Base-by-base conservation (phyloP, 2,329 filamentous ascomycete genomes). In the Calonectria leucothoes region DNA sequence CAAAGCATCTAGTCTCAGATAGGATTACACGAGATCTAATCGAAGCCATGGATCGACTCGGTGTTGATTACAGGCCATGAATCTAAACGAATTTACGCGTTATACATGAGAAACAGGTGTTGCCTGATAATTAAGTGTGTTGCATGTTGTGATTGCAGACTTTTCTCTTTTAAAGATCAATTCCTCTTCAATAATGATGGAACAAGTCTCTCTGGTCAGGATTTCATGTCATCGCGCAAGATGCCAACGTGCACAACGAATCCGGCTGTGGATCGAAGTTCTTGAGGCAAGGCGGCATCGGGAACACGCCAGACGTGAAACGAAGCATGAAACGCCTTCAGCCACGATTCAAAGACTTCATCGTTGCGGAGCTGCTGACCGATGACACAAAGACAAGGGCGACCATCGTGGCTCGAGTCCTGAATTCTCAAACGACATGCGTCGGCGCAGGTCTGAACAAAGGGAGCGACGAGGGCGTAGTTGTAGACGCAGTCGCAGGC, bases 401-500 rank as follows among this genome's bases (percentile, higher is more conserved):
- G 90, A 23, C 74, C 70, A 11, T 75, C 74, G 11, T 61, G 69
- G 17, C 37, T 29, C 37, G 75, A 57, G 52, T 66, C 75, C 3
- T 57, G 63, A 31, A 37, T 68, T 39, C 92, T 87, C 20, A 96
- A 83, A 12, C 86, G 86, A 83, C 95, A 98, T 29, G 92, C 89
- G 75, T 97, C 94, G 7, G 88, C 91, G 82, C 94, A 98, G 0
- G 95, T 94, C 79, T 93, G 90, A n/a, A 97, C 94, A 63, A 98
- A 91, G 0, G 96, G 95, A 52, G 90, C 87, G 29, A 98, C 91
- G 4, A 98, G 89, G 3, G 94, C 91, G 77, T 98, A 94, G 84
- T 98, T 99, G 87, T 97, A 99, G 78, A 99, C 93, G 84, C 96
- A 98, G 84, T 99, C 97, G 81, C 95, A 98, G 5, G 95, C 95